Conservation (phyloP, 164 flowering plant genomes). For the Nelumbo lutea region DNA sequence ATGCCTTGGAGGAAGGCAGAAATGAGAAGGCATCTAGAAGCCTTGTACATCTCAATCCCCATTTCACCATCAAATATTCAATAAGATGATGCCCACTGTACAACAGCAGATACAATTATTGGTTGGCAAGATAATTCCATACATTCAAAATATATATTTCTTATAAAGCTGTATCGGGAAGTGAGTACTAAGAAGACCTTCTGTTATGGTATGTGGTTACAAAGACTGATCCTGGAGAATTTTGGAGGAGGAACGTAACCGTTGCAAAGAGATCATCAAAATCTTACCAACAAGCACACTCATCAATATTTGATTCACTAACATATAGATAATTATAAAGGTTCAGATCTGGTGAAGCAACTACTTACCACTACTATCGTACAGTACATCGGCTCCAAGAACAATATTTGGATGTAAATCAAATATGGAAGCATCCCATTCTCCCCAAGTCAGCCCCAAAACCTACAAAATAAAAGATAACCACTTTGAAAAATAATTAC, state of each 20-base stretch:
- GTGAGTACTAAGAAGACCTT: slow-evolving; percentile 40
- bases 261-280: slow-evolving; percentile 93
- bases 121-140: not conserved
- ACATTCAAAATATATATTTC: not conserved
- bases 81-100: slow-evolving; percentile 93
- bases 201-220: slow-evolving; percentile 85
- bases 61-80: slow-evolving; percentile 87
- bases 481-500: not conserved
- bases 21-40: slow-evolving; percentile 83
- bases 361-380: slow-evolving; percentile 64
- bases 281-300: slow-evolving; percentile 32
- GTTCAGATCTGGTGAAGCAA: not conserved
- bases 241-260: slow-evolving; percentile 73
- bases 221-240: slow-evolving; percentile 67
- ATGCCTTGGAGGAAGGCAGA: slow-evolving; percentile 64
- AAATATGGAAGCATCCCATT: slow-evolving; percentile 73
- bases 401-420: slow-evolving; percentile 56
- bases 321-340: not conserved
- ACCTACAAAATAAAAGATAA: slow-evolving; percentile 37
- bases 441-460: slow-evolving; percentile 85
- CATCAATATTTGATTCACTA: slow-evolving; percentile 4
- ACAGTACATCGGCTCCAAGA: slow-evolving; percentile 94
- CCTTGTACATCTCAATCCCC: slow-evolving; percentile 82
- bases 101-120: not conserved
- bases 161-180: not conserved